Evolutionary conservation across 2,329 filamentous ascomycete species (phyloP).

Genomic region (Verruconis gallopava): DNA sequence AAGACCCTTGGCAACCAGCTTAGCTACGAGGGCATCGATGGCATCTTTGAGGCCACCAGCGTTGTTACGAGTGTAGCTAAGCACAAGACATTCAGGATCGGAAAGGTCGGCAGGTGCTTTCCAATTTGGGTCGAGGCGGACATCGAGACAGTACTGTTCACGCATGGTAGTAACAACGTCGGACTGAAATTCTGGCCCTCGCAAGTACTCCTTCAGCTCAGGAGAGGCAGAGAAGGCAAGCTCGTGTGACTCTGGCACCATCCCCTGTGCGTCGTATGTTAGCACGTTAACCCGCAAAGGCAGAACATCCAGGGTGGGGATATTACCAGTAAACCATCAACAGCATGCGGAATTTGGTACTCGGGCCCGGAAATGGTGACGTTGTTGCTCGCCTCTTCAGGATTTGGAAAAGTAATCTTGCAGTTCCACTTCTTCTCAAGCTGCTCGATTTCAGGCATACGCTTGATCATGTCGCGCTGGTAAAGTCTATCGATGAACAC

Average conservation of each 20-base stretch:
- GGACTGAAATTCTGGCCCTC: constrained; percentile 65
- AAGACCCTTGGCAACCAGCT: constrained; percentile 79
- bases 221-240: constrained; percentile 67
- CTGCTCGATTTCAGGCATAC: constrained; percentile 80
- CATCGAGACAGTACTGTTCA: constrained; percentile 81
- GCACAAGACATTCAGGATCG: constrained; percentile 34
- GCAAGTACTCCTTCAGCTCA: constrained; percentile 68
- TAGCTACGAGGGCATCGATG: constrained; percentile 81
- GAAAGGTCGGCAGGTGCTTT: constrained; percentile 29
- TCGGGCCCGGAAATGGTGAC: constrained; percentile 93
- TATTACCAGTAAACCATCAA: constrained; percentile 76
- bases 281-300: constrained; percentile 15
- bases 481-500: constrained; percentile 83
- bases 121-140: constrained; percentile 48
- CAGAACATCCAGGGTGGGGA: background rate
- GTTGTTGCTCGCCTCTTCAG: constrained; percentile 90
- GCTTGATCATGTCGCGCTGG: constrained; percentile 82
- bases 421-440: constrained; percentile 99
- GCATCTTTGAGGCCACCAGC: constrained; percentile 90
- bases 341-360: constrained; percentile 94
- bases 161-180: constrained; percentile 77
- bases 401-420: constrained; percentile 97
- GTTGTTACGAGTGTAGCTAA: constrained; percentile 84
- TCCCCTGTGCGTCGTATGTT: constrained; percentile 46
- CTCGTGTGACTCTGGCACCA: constrained; percentile 95